phyloP scores from a whole-genome alignment of 495 filamentous ascomycete species.

The Echria macrotheca region DNA sequence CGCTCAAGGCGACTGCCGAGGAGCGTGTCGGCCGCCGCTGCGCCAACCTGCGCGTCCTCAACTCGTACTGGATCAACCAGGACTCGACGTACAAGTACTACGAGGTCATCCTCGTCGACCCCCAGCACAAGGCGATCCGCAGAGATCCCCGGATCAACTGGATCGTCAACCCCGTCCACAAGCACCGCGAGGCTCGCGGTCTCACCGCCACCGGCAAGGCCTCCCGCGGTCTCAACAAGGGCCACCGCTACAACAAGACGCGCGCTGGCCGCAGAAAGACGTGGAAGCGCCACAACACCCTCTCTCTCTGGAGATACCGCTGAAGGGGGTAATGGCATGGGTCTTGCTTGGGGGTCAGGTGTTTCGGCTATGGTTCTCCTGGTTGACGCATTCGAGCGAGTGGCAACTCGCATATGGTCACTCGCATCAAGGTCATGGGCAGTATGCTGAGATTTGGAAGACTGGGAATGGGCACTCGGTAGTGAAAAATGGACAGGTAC shows the following conservation, averaged over 20 bases:
- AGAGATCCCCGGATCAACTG: constrained; percentile 99
- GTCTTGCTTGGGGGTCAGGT: constrained; percentile 12
- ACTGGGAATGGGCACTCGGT: constrained; percentile 19
- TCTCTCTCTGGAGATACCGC: constrained; percentile 85
- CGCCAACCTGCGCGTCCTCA: constrained; percentile 97
- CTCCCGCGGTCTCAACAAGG: constrained; percentile 97
- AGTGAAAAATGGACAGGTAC: constrained; percentile 25
- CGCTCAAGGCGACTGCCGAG: constrained; percentile 92
- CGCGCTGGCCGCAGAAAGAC: constrained; percentile 91
- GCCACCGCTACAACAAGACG: constrained; percentile 98
- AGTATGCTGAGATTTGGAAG: constrained; percentile 15
- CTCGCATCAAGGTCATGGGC: constrained; percentile 10
- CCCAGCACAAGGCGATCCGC: constrained; percentile 99
- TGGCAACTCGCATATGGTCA: constrained; percentile 14
- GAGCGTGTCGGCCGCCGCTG: constrained; percentile 99
- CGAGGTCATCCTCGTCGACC: constrained; percentile 99
- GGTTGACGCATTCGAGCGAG: constrained; percentile 16
- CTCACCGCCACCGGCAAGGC: constrained; percentile 98
- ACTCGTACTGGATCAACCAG: constrained; percentile 99
- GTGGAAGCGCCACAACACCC: constrained; percentile 99
- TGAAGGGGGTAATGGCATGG: constrained; percentile 32
- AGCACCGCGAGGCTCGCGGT: constrained; percentile 97
- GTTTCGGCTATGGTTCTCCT: constrained; percentile 24
- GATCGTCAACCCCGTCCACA: constrained; percentile 99
- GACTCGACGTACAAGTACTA: constrained; percentile 99